Evolutionary conservation across 2,329 filamentous ascomycete genomes (phyloP).

Genomic region (Tolypocladium ophioglossoides): DNA sequence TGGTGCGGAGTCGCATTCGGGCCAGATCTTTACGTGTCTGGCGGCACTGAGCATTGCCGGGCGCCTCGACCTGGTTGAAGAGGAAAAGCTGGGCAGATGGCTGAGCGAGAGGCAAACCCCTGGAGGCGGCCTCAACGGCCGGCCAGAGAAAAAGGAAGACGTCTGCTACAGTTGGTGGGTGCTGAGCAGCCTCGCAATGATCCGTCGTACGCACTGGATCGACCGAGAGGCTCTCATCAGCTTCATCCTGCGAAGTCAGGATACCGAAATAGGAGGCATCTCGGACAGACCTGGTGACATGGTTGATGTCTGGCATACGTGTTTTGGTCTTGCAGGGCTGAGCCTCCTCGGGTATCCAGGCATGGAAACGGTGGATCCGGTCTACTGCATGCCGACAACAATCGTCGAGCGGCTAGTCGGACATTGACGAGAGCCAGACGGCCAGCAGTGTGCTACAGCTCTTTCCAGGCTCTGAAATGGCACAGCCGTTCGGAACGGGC

Average conservation of each 20-base stretch:
- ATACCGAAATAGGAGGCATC: slow-evolving; percentile 72
- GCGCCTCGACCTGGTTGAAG: slow-evolving; percentile 70
- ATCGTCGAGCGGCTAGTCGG: slow-evolving; percentile 50
- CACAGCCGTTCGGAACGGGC: not conserved
- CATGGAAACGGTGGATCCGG: slow-evolving; percentile 71
- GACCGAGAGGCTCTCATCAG: slow-evolving; percentile 65
- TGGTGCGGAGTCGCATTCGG: slow-evolving; percentile 87
- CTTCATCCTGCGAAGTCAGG: slow-evolving; percentile 87
- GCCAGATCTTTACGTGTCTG: slow-evolving; percentile 91
- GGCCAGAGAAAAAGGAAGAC: slow-evolving; percentile 91
- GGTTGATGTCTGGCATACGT: slow-evolving; percentile 95
- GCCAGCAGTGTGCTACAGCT: not conserved
- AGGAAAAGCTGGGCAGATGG: slow-evolving; percentile 77
- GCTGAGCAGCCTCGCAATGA: slow-evolving; percentile 80
- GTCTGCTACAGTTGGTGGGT: slow-evolving; percentile 99
- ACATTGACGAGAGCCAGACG: slow-evolving; percentile 8
- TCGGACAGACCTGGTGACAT: slow-evolving; percentile 86
- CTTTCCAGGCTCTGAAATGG: not conserved
- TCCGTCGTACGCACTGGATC: slow-evolving; percentile 85
- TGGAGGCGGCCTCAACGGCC: slow-evolving; percentile 81
- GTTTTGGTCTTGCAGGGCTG: slow-evolving; percentile 79
- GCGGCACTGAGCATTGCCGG: slow-evolving; percentile 77
- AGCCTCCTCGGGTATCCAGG: slow-evolving; percentile 72
- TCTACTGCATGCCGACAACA: slow-evolving; percentile 72
- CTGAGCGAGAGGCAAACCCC: slow-evolving; percentile 85